A percentile compares a stretch with the other conserved stretches of the same genome.
These are phyloP conservation scores for Apophysomyces trapeziformis DNA, from an alignment of 371 early-diverging fungal genomes.

Conservation along the genomic window DNA sequence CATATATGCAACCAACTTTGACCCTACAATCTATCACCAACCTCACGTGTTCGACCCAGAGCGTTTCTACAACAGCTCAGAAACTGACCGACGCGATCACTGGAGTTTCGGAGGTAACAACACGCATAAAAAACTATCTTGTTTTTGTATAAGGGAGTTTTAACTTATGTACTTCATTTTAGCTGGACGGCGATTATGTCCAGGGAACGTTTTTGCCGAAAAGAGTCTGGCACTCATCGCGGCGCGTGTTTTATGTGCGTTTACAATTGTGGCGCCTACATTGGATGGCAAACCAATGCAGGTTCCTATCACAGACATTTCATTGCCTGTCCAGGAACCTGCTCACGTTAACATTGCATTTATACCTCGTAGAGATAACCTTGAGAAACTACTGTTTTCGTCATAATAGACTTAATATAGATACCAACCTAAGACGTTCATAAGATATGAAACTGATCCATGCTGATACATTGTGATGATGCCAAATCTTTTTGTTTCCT, in stretches of 20 bases:
- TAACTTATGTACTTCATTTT: too few relatives aligned
- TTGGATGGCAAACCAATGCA: neutral
- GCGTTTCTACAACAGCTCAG: slow-evolving; percentile 19
- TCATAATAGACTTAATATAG: slow-evolving; percentile 1
- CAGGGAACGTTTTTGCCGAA: too few relatives aligned
- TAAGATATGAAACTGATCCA: neutral
- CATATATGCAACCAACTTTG: slow-evolving; percentile 23
- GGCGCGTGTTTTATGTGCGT: neutral
- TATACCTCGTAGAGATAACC: neutral
- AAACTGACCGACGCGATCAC: slow-evolving; percentile 22
- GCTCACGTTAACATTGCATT: neutral
- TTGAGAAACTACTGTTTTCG: neutral
- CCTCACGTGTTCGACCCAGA: slow-evolving; percentile 23
- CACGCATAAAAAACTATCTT: too few relatives aligned
- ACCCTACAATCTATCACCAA: slow-evolving; percentile 15
- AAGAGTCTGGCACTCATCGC: too few relatives aligned
- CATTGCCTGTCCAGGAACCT: slow-evolving; percentile 4
- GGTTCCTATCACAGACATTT: slow-evolving; percentile 1
- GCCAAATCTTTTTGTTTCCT: too few relatives aligned
- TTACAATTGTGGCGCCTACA: neutral
- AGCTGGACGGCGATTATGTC: neutral
- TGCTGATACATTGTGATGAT: neutral
- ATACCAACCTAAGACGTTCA: neutral
- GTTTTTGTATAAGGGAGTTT: too few relatives aligned
- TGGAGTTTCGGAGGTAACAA: slow-evolving; percentile 19